Evolutionary conservation across 768 basidiomycete species (phyloP).

Genomic region (Termitomyces sp.): DNA sequence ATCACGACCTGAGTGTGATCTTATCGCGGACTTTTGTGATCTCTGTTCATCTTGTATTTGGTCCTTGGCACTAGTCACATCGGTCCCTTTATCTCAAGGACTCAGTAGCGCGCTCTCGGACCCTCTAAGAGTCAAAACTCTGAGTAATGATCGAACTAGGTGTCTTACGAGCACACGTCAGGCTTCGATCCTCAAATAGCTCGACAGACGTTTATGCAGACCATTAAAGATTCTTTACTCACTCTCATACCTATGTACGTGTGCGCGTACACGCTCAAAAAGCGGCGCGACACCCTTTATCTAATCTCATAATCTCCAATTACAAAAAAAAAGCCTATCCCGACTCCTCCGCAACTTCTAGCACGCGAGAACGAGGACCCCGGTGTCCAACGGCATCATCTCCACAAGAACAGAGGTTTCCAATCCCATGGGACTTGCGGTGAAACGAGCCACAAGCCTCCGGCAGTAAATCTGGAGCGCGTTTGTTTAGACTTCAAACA

Average conservation of each 20-base stretch:
- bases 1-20: neutral
- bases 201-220: neutral
- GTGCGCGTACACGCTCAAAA: neutral
- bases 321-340: neutral
- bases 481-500: neutral
- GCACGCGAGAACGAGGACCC: neutral
- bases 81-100: too few relatives aligned
- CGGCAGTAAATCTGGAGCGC: too few relatives aligned
- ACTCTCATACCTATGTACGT: neutral
- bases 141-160: neutral
- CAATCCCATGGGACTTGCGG: neutral
- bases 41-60: neutral
- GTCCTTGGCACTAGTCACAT: neutral
- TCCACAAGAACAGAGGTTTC: neutral
- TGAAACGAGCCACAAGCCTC: neutral
- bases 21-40: neutral
- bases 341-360: neutral
- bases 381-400: neutral
- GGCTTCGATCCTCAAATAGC: neutral
- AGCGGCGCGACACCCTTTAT: neutral
- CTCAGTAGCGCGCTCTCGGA: neutral
- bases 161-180: neutral
- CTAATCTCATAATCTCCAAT: neutral
- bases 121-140: neutral
- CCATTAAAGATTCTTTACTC: neutral